Base-by-base conservation (phyloP, 2,329 filamentous ascomycete genomes). In the Iodosphaeria phyllophila region DNA sequence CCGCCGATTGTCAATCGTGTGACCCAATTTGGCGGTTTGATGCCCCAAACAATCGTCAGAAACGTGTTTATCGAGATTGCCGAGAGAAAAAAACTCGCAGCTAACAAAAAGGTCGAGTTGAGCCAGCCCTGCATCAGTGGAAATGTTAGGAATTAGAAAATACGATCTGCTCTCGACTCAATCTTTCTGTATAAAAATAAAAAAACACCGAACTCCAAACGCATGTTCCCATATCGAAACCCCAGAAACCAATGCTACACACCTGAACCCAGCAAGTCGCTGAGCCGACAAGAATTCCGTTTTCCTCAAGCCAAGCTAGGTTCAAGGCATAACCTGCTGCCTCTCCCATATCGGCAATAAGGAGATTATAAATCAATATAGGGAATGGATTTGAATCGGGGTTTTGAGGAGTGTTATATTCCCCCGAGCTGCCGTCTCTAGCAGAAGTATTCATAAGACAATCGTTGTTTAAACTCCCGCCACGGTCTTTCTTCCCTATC, bases 351-450 rank as follows among this genome's bases (percentile, higher is more conserved):
- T 77, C 72, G 27, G 72, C 69, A 14, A 72, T 46, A 4, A 78
- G 51, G 0, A 79, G 58, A 40, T 77, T 78, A 41, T 74, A 64
- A 30, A 78, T 72, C 4, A 79, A 53, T 1, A 78, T 52, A 14
- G 77, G 56, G 38, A 77, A 74, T 43, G 78, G 74, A 34, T 75
- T 77, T 11, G n/a, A n/a, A n/a, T n/a, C n/a, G n/a, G n/a, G n/a
- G n/a, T n/a, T n/a, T n/a, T n/a, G n/a, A n/a, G n/a, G n/a, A n/a
- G n/a, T n/a, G n/a, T n/a, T n/a, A n/a, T n/a, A n/a, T n/a, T n/a
- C n/a, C n/a, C n/a, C n/a, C n/a, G n/a, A n/a, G n/a, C n/a, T n/a
- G n/a, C n/a, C n/a, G n/a, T n/a, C n/a, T n/a, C n/a, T n/a, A n/a
- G n/a, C n/a, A n/a, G n/a, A n/a, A n/a, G n/a, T n/a, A n/a, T n/a